Conservation (phyloP, 1,284 basidiomycete genomes). For the Somion occarium region DNA sequence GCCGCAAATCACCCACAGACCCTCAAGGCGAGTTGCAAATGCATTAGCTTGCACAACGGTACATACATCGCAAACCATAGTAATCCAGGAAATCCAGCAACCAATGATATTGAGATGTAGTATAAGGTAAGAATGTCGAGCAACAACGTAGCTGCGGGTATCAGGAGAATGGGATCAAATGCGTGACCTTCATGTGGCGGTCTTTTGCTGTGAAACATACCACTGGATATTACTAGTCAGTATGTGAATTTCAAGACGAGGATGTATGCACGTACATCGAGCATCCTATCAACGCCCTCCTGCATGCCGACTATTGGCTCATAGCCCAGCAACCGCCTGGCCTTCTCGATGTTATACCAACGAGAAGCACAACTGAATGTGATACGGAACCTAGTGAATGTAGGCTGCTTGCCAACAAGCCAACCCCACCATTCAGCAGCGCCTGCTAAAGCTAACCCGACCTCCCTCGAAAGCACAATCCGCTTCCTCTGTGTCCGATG, state of each 20-base stretch:
- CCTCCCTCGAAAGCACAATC: slow-evolving; percentile 55
- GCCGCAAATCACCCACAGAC: too few relatives aligned
- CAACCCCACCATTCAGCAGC: slow-evolving; percentile 75
- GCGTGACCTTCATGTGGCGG: not conserved
- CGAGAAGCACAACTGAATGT: slow-evolving; percentile 70
- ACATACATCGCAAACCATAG: too few relatives aligned
- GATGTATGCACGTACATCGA: slow-evolving; percentile 49
- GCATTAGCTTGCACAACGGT: too few relatives aligned
- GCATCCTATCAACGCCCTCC: slow-evolving; percentile 80
- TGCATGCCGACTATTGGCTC: slow-evolving; percentile 87
- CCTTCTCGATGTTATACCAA: slow-evolving; percentile 96
- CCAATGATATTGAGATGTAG: too few relatives aligned
- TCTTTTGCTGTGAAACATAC: slow-evolving; percentile 1
- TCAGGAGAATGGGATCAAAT: too few relatives aligned
- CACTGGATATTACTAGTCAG: not conserved
- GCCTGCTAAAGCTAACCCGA: slow-evolving; percentile 71
- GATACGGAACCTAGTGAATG: slow-evolving; percentile 88
- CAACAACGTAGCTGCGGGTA: too few relatives aligned
- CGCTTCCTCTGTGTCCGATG: slow-evolving; percentile 22
- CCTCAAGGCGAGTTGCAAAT: too few relatives aligned
- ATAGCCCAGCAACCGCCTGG: slow-evolving; percentile 88
- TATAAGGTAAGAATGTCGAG: too few relatives aligned
- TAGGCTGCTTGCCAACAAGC: slow-evolving; percentile 77
- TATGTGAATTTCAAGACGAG: not conserved
- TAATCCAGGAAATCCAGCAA: too few relatives aligned